Percentiles rank a stretch among this genome's conserved stretches.
phyloP scores from a whole-genome alignment of 495 filamentous ascomycete species.

The Letharia lupina region DNA sequence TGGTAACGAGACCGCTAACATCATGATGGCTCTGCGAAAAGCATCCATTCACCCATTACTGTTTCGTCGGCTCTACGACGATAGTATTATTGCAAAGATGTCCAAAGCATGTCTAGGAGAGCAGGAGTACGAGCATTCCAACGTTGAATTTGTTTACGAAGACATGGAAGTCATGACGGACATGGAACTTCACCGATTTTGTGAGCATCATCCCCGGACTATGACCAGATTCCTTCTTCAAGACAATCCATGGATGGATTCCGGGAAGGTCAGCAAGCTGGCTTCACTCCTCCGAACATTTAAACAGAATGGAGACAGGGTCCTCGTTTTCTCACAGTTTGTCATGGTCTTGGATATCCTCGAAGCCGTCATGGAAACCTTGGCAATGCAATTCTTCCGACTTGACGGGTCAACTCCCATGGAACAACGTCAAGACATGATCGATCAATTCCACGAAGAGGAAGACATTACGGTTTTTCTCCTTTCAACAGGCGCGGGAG shows the following conservation, averaged over 20 bases:
- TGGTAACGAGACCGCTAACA: constrained; percentile 53
- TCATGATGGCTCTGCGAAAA: constrained; percentile 85
- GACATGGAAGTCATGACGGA: constrained; percentile 70
- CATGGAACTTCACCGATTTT: constrained; percentile 75
- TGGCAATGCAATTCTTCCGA: constrained; percentile 65
- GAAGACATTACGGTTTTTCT: constrained; percentile 80
- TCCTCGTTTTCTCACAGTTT: constrained; percentile 87
- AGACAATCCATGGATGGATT: constrained; percentile 77
- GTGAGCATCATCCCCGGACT: constrained; percentile 55
- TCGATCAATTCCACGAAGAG: constrained; percentile 75
- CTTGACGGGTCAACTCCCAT: constrained; percentile 83
- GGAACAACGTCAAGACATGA: constrained; percentile 70
- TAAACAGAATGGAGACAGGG: constrained; percentile 74
- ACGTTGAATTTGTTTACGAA: constrained; percentile 57
- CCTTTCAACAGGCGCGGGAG: constrained; percentile 85
- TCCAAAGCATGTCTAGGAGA: constrained; percentile 63
- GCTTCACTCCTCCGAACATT: constrained; percentile 62
- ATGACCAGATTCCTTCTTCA: constrained; percentile 64
- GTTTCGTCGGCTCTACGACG: constrained; percentile 69
- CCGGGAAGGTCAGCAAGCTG: constrained; percentile 79
- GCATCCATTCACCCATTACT: constrained; percentile 89
- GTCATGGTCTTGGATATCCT: constrained; percentile 86
- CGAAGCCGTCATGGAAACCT: constrained; percentile 66
- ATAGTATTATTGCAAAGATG: constrained; percentile 68
- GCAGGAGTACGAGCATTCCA: constrained; percentile 47